Base-by-base conservation (phyloP, 768 basidiomycete species). In the Royoungia palumana region DNA sequence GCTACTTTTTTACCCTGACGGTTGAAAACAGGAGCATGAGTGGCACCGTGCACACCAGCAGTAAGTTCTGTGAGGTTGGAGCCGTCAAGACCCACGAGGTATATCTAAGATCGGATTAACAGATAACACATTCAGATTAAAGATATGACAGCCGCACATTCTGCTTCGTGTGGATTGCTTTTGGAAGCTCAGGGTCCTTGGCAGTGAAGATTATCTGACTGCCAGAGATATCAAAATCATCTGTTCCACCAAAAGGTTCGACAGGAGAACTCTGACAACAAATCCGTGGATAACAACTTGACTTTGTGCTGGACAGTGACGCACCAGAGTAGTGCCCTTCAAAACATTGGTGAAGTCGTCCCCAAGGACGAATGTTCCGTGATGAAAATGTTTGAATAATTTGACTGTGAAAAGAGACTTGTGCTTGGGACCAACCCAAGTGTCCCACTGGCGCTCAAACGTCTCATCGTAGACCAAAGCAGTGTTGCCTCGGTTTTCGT, bases 141-240 rank as follows among this genome's bases (percentile, higher is more conserved):
- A 32, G 6, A 41, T 21, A 13, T 7, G 12, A 32, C 35, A 27
- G 44, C 10, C 61, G 35, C 35, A 94, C 87, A 58, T 94, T 85
- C 62, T 92, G 87, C 58, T 89, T 90, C 2, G 95, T 97, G 68
- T 97, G 94, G 76, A 76, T 83, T 0, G 94, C 87, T 36, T 79
- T 75, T 12, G 82, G 81, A 16, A 94, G 76, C 46, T 75, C 59
- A 2, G 90, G 87, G 58, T 95, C 89, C 62, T 94, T 94, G 44
- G 92, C 75, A 6, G 91, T 91, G 62, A 95, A 89, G 30, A 91
- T 76, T 46, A 98, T 78, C 48, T 84, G 75, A 11, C 74, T 73
- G 3, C 71, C 63, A 5, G 86, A 88, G 24, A 90, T 75, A 61
- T 89, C 84, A 61, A 89, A 89, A 70, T 94, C 85, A 51, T 86